These are phyloP conservation scores for Aureobasidium mangrovei DNA, from an alignment of 2,329 filamentous ascomycete genomes.

Conservation along the genomic window DNA sequence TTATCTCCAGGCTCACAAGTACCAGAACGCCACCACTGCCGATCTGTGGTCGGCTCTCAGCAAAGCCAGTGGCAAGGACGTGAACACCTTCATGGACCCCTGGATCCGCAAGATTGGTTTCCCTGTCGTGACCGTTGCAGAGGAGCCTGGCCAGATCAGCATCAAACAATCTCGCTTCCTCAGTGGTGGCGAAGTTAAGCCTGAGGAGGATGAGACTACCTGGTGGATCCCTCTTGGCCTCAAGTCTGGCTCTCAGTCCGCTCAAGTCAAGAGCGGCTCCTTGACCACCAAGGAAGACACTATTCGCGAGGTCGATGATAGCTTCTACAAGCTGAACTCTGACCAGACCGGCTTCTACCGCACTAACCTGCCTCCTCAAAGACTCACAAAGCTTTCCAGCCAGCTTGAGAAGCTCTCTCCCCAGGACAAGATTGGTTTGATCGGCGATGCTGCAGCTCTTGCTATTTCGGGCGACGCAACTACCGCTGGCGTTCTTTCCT, in stretches of 20 bases:
- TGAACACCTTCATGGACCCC: conserved; percentile 78
- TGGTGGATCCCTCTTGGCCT: conserved; percentile 95
- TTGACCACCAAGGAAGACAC: conserved; percentile 70
- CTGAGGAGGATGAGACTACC: conserved; percentile 80
- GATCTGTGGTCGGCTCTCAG: conserved; percentile 85
- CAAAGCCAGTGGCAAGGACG: conserved; percentile 78
- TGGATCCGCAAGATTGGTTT: conserved; percentile 97
- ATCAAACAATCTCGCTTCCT: conserved; percentile 85
- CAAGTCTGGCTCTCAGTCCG: conserved; percentile 60
- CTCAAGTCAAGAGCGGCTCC: conserved; percentile 55
- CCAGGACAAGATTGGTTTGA: conserved; percentile 85
- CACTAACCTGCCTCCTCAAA: conserved; percentile 82
- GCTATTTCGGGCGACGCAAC: conserved; percentile 79
- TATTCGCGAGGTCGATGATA: conserved; percentile 62
- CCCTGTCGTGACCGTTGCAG: conserved; percentile 76
- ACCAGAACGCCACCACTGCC: conserved; percentile 81
- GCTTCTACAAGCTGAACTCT: conserved; percentile 91
- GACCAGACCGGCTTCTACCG: conserved; percentile 85
- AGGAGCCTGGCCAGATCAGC: conserved; percentile 72
- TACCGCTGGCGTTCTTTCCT: conserved; percentile 70
- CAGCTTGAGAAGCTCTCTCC: conserved; percentile 67
- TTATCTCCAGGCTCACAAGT: conserved; percentile 82
- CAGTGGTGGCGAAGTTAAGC: conserved; percentile 79
- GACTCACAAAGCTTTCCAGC: conserved; percentile 70
- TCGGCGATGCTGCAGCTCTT: conserved; percentile 82